A percentile compares a stretch with the other conserved stretches of the same genome.
Evolutionary conservation across 1,284 basidiomycete species (phyloP).

Genomic region (Abortiporus biennis): DNA sequence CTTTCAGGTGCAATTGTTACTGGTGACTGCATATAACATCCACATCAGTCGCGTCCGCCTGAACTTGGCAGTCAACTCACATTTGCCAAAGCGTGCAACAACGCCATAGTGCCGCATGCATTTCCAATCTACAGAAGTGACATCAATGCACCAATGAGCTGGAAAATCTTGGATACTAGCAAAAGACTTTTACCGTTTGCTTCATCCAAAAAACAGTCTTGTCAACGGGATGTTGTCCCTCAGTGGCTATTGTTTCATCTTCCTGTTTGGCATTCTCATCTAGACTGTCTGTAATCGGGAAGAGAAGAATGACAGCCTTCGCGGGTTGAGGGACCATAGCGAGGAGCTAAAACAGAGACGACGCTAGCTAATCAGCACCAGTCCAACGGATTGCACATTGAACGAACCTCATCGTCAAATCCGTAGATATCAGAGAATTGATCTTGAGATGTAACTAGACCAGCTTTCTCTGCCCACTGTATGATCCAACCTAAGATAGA

Average conservation of each 20-base stretch:
- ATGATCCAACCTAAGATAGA: not conserved
- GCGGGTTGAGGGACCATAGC: slow-evolving; percentile 63
- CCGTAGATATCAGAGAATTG: slow-evolving; percentile 81
- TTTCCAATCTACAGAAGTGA: slow-evolving; percentile 63
- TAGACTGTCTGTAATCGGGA: slow-evolving; percentile 58
- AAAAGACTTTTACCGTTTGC: slow-evolving; percentile 49
- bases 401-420: slow-evolving; percentile 62
- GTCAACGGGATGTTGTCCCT: slow-evolving; percentile 49
- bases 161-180: not conserved
- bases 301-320: slow-evolving; percentile 78
- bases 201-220: slow-evolving; percentile 69
- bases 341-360: slow-evolving; percentile 45
- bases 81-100: slow-evolving; percentile 78
- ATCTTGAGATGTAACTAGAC: slow-evolving; percentile 51
- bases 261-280: slow-evolving; percentile 50
- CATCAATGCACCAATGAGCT: not conserved
- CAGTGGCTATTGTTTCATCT: slow-evolving; percentile 41
- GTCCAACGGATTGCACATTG: not conserved
- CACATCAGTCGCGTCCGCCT: not conserved
- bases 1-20: slow-evolving; percentile 49
- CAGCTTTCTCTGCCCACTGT: slow-evolving; percentile 76
- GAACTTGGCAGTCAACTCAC: slow-evolving; percentile 27
- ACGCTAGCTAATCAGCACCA: not conserved
- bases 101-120: slow-evolving; percentile 86
- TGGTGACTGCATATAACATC: slow-evolving; percentile 38